Evolutionary conservation across 805 yeast species (phyloP).

Genomic region (Tanozyma kutaoensis): DNA sequence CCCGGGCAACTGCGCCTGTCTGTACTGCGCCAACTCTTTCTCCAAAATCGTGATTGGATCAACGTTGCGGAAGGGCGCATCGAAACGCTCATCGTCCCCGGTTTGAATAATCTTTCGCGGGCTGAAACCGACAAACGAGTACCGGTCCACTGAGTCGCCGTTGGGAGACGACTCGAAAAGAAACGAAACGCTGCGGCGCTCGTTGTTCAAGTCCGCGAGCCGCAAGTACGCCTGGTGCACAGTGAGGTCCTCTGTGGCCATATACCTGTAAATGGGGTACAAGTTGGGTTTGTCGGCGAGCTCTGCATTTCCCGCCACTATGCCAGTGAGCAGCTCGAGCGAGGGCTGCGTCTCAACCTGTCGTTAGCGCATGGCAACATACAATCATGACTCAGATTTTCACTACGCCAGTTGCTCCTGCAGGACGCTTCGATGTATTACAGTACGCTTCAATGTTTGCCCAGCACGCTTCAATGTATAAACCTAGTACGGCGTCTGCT

Average conservation of each 20-base stretch:
- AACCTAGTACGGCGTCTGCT: background rate
- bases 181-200: conserved; percentile 52
- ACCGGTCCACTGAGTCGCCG: conserved; percentile 82
- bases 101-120: conserved; percentile 79
- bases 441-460: conserved; percentile 5
- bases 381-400: conserved; percentile 8
- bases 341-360: conserved; percentile 24
- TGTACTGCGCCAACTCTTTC: conserved; percentile 49
- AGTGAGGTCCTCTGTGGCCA: conserved; percentile 66
- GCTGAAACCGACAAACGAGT: conserved; percentile 77
- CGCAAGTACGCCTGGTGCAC: conserved; percentile 87
- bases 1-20: conserved; percentile 71
- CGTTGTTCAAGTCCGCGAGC: conserved; percentile 50
- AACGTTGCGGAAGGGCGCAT: conserved; percentile 37
- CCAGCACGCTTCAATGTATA: background rate
- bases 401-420: no score
- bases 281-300: conserved; percentile 34
- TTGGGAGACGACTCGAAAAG: conserved; percentile 80
- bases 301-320: conserved; percentile 11
- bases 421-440: background rate
- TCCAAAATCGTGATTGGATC: conserved; percentile 78
- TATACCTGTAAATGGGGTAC: conserved; percentile 68
- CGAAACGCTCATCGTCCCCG: conserved; percentile 37
- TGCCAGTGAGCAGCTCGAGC: conserved; percentile 12
- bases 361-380: conserved; percentile 6